Evolutionary conservation across 2,329 filamentous ascomycete genomes (phyloP), one percentile per base, ranked within the genome.

Genomic region (Plenodomus lindquistii): DNA sequence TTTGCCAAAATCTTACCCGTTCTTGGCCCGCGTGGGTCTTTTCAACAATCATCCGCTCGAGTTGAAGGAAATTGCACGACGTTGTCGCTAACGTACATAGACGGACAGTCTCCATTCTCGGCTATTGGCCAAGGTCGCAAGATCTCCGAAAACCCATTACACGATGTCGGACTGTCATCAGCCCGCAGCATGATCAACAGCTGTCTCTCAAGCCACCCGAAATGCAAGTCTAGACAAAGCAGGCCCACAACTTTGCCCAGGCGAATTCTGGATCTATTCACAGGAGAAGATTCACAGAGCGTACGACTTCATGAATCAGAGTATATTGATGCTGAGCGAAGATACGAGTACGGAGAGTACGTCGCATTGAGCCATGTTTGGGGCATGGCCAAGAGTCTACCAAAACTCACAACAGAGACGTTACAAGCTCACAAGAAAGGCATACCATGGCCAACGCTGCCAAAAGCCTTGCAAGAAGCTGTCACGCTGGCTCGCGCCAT

Each of bases 381-480:
- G 65, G 69, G 69, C 2, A 45, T 59, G 11, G 65, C 57, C 11
- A 55, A 59, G 34, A 53, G 51, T 4, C 54, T 69, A 16, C 63
- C 58, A 13, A 67, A 66, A 39, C 71, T 66, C 3, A 70, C 66
- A 13, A 54, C 42, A 20, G 52, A 59, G 13, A 67, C 58, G 19
- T 46, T 72, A 19, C 38, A 61, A 37, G 49, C 60, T 7, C 49
- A 69, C 52, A 61, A 64, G 34, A 62, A 67, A 44, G 56, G 50
- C 36, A 66, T 70, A 24, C 45, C 60, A 13, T 70, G 64, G 65
- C 50, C 60, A 11, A 47, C 51, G 2, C 44, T 70, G 19, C 69
- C 71, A 13, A 65, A 52, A 41, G 63, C 66, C 3, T 66, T 72
- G 29, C 70, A 71, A 50, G 66, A 74, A 41, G 69, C 69, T 7